Evolutionary conservation across 306 rosid genomes (phyloP), one percentile per base, ranked within the genome.

Genomic region (Lathyrus aphaca): DNA sequence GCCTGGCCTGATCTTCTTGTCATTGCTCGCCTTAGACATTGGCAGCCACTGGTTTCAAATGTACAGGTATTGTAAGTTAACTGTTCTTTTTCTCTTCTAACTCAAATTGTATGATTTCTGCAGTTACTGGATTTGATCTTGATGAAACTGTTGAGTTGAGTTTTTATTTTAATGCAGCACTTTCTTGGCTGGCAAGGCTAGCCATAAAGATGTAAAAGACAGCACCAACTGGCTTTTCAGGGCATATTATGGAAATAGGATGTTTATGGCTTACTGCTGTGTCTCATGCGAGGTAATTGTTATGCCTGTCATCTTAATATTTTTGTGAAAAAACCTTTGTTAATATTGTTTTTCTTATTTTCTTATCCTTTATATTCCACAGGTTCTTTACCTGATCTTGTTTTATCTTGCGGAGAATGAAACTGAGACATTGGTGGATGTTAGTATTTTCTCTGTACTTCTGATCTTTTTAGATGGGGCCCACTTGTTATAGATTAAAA

Each of bases 201-300:
- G 97, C 82, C 99, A 95, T 82, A 95, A 95, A 82, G 99, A 95
- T 69, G 97, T 95, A 54, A 95, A 95, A 72, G 99, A 95, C 87
- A 95, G 99, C 82, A 86, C 86, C 75, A 95, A 48, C 76, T 89
- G 97, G 97, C 95, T 95, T 82, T 91, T 95, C 64, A 91, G 53
- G 90, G 78, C 83, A 71, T 95, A 95, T 77, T 95, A 95, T 40
- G 96, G 96, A 72, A 95, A 95, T 79, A 79, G 91, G 84, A 89
- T 87, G 81, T 91, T 95, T 84, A 95, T 95, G 97, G 99, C 92
- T 16, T 95, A 95, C 78, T 95, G 99, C 78, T 95, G 99, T 64
- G 81, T 87, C 76, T 89, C 98, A 16, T 90, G 96, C 68, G 98
- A 93, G 98, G 98, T 83, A 84, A 77, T 35, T 81, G 69, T 17